Percentiles rank a stretch among this genome's conserved stretches.
Conservation (phyloP, 2,329 filamentous ascomycete genomes). For the Thielaviopsis euricoi region DNA sequence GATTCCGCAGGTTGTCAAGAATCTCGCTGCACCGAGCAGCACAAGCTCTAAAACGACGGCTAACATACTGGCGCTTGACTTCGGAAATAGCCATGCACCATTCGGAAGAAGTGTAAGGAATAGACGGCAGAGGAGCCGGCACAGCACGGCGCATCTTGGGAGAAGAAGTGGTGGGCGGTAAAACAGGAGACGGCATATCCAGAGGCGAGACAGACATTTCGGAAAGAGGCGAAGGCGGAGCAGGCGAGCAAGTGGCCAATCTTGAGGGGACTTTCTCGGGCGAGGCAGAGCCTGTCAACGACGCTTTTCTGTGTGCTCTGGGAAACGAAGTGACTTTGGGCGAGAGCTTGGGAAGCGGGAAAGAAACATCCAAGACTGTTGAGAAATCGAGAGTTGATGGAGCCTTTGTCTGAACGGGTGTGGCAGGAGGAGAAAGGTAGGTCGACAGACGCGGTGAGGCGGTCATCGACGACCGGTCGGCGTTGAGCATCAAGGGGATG, state of each 20-base stretch:
- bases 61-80: constrained; percentile 36
- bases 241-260: constrained; percentile 10
- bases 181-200: not conserved
- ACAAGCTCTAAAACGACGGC: constrained; percentile 35
- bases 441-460: constrained; percentile 11
- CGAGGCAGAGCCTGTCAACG: constrained; percentile 3
- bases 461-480: constrained; percentile 11
- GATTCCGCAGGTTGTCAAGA: constrained; percentile 29
- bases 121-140: constrained; percentile 14
- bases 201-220: not conserved
- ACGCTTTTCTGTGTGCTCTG: constrained; percentile 5
- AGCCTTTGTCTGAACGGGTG: not conserved
- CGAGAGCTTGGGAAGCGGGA: constrained; percentile 9
- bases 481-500: constrained; percentile 19
- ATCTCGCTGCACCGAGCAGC: constrained; percentile 36
- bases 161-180: not conserved
- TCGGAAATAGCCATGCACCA: constrained; percentile 36
- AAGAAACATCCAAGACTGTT: constrained; percentile 8
- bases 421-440: constrained; percentile 9
- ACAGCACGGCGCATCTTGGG: constrained; percentile 2
- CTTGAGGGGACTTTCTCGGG: constrained; percentile 17
- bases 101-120: constrained; percentile 29
- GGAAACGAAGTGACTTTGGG: constrained; percentile 1
- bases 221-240: not conserved
- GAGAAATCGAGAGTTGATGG: constrained; percentile 4